A percentile compares a stretch with the other conserved stretches of the same genome.
Conservation (phyloP, 495 filamentous ascomycete genomes). For the Clavariopsis aquatica region DNA sequence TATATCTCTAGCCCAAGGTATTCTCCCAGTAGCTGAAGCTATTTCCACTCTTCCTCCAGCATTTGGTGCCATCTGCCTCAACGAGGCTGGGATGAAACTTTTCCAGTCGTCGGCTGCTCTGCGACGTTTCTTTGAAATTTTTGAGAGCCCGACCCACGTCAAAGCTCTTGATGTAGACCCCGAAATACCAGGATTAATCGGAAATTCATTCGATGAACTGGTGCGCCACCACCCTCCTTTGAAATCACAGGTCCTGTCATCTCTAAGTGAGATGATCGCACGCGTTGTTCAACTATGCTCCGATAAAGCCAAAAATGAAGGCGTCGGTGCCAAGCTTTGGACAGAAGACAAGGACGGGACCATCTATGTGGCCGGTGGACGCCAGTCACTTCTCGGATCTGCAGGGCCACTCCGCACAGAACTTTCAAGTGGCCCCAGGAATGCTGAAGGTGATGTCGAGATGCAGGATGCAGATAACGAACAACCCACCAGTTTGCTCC, state of each 20-base stretch:
- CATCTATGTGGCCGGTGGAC: conserved; percentile 56
- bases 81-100: conserved; percentile 81
- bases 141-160: conserved; percentile 87
- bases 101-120: conserved; percentile 82
- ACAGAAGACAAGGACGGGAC: conserved; percentile 55
- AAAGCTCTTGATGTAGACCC: conserved; percentile 74
- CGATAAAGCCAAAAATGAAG: conserved; percentile 63
- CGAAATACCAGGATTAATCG: conserved; percentile 65
- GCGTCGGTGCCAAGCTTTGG: conserved; percentile 80
- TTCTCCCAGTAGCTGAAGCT: conserved; percentile 80
- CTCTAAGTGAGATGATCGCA: conserved; percentile 79
- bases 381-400: conserved; percentile 36
- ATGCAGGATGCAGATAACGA: conserved; percentile 32
- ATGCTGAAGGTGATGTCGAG: conserved; percentile 26
- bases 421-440: not conserved
- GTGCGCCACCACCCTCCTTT: conserved; percentile 88
- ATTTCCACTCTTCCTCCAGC: conserved; percentile 82
- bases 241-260: conserved; percentile 73
- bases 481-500: not conserved
- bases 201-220: conserved; percentile 88
- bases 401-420: conserved; percentile 28
- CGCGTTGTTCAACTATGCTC: conserved; percentile 71
- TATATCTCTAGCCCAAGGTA: conserved; percentile 59
- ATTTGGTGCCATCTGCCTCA: conserved; percentile 91
- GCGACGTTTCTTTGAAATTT: conserved; percentile 87